These are phyloP conservation scores for Plasmodium chabaudi DNA, from an alignment of 169 alveolate genomes.

Conservation along the genomic window DNA sequence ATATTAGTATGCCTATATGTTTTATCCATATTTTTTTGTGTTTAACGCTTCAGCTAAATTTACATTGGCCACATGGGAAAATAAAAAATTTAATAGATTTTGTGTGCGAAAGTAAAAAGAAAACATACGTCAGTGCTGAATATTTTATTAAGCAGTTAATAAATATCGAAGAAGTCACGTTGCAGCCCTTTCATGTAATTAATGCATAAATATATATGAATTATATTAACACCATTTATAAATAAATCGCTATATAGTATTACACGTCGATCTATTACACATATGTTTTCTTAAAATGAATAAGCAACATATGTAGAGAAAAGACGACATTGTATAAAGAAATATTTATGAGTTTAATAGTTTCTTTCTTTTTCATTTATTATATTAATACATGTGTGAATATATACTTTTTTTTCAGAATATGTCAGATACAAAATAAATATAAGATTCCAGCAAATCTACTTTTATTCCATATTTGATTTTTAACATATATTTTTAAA, in stretches of 20 bases:
- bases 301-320: not conserved
- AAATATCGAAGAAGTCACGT: slow-evolving; percentile 74
- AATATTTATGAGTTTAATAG: not conserved
- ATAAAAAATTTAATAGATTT: slow-evolving; percentile 65
- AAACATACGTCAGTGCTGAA: slow-evolving; percentile 75
- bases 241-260: too few relatives aligned
- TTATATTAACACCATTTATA: slow-evolving; percentile 2
- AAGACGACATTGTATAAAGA: not conserved
- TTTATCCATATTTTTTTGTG: not conserved
- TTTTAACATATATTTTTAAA: slow-evolving; percentile 24
- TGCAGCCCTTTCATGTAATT: slow-evolving; percentile 70
- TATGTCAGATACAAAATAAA: slow-evolving; percentile 48
- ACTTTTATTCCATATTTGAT: slow-evolving; percentile 5
- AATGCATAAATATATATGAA: not conserved
- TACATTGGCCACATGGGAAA: slow-evolving; percentile 77
- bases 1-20: not conserved
- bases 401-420: slow-evolving; percentile 23
- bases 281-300: too few relatives aligned
- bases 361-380: slow-evolving; percentile 2
- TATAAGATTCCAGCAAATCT: not conserved
- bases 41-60: slow-evolving; percentile 45
- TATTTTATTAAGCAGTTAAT: slow-evolving; percentile 72
- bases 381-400: not conserved
- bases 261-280: too few relatives aligned
- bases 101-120: slow-evolving; percentile 74